Evolutionary conservation across 768 basidiomycete species (phyloP).

Genomic region (Boletus reticuloceps): DNA sequence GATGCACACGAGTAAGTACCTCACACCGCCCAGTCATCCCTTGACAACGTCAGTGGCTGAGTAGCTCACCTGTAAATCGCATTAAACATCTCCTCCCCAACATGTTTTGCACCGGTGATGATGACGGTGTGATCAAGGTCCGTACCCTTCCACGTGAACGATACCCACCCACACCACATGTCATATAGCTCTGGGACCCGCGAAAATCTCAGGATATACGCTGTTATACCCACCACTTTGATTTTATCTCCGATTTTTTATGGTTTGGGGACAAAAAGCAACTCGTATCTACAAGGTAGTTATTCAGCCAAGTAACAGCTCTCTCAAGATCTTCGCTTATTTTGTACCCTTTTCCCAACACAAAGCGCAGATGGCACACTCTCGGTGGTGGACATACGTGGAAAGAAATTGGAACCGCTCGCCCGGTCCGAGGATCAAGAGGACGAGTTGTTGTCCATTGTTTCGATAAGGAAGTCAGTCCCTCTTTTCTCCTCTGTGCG

Average conservation of each 20-base stretch:
- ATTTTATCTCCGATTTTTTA: conserved; percentile 91
- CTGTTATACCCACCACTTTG: conserved; percentile 83
- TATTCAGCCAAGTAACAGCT: neutral
- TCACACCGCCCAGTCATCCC: conserved; percentile 5
- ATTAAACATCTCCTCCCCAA: conserved; percentile 69
- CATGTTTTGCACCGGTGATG: conserved; percentile 83
- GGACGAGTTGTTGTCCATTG: conserved; percentile 86
- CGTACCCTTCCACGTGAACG: conserved; percentile 9
- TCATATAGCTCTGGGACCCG: conserved; percentile 82
- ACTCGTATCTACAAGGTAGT: conserved; percentile 82
- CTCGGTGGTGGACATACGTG: conserved; percentile 88
- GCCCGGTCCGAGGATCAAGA: conserved; percentile 95
- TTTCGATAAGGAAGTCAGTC: conserved; percentile 76
- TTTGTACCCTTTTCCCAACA: neutral
- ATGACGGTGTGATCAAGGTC: conserved; percentile 93
- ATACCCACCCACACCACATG: neutral
- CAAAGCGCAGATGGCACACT: conserved; percentile 88
- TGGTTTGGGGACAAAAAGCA: conserved; percentile 85
- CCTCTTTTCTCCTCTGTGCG: neutral
- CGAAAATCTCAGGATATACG: conserved; percentile 62
- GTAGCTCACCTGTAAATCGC: conserved; percentile 83
- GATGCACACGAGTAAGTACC: conserved; percentile 67
- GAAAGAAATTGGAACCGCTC: conserved; percentile 72
- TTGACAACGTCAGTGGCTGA: conserved; percentile 35
- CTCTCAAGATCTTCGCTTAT: neutral